These are phyloP conservation scores for Solanum ossicruentum DNA, from an alignment of 257 asterid genomes.

Conservation along the genomic window DNA sequence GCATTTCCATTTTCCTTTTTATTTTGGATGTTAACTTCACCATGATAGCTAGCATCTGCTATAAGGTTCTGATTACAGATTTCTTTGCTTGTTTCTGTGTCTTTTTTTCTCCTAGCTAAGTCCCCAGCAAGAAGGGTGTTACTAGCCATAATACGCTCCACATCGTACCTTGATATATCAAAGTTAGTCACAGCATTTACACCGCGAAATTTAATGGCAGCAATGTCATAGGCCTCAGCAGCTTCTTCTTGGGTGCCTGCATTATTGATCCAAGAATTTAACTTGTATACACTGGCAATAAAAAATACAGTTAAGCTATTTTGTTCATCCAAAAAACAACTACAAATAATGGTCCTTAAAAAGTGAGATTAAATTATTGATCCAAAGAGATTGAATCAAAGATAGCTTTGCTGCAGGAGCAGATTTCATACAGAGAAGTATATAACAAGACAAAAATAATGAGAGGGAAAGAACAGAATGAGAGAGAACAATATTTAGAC, in stretches of 20 bases:
- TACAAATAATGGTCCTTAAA: neutral
- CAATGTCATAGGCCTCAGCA: slow-evolving; percentile 95
- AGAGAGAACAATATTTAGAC: neutral
- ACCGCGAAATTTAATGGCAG: slow-evolving; percentile 88
- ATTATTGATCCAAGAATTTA: neutral
- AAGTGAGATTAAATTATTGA: neutral
- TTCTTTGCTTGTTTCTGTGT: neutral
- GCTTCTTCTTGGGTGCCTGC: slow-evolving; percentile 98
- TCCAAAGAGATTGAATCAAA: neutral
- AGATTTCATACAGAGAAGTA: neutral
- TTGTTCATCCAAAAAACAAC: neutral
- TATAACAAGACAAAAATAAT: neutral
- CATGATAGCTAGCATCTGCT: neutral
- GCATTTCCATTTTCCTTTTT: slow-evolving; percentile 7
- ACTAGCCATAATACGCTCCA: slow-evolving; percentile 76
- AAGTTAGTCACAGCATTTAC: slow-evolving; percentile 86
- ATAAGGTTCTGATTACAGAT: neutral
- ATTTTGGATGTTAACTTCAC: neutral
- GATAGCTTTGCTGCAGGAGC: neutral
- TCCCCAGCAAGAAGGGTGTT: slow-evolving; percentile 69
- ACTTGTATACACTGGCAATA: neutral
- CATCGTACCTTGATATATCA: slow-evolving; percentile 67
- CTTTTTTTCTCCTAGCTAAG: slow-evolving; percentile 53
- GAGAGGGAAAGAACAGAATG: neutral
- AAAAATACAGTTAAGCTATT: neutral